Percentiles rank a stretch among this genome's conserved stretches.
Conservation (phyloP, 495 filamentous ascomycete species). For the Barbatosphaeria neglecta region DNA sequence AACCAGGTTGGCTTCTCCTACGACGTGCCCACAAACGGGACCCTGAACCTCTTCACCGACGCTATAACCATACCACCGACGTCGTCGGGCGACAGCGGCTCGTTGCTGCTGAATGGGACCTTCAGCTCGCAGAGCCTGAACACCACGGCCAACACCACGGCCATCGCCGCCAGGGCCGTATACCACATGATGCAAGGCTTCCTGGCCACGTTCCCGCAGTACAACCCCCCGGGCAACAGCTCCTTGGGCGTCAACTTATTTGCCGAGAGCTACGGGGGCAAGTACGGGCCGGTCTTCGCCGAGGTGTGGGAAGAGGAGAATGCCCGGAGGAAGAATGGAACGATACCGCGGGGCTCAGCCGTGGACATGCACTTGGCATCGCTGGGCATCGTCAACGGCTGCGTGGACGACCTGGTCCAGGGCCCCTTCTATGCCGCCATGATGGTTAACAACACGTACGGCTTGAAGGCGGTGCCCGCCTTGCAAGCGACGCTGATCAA, state of each 20-base stretch:
- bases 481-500: constrained; percentile 24
- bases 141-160: constrained; percentile 53
- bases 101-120: constrained; percentile 45
- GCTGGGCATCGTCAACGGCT: constrained; percentile 58
- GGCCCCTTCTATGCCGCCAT: constrained; percentile 53
- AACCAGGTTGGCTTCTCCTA: constrained; percentile 48
- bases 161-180: constrained; percentile 48
- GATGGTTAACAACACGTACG: constrained; percentile 67
- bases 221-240: constrained; percentile 34
- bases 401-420: constrained; percentile 63
- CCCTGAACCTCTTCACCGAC: constrained; percentile 26
- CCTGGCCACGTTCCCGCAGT: constrained; percentile 52
- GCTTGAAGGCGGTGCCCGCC: constrained; percentile 46
- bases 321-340: constrained; percentile 33
- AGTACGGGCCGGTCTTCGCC: constrained; percentile 52
- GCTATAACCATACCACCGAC: constrained; percentile 17
- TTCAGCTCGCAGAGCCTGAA: constrained; percentile 42
- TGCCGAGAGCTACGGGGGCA: constrained; percentile 53
- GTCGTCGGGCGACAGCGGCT: constrained; percentile 11
- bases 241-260: constrained; percentile 49
- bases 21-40: constrained; percentile 39
- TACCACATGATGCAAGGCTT: constrained; percentile 66
- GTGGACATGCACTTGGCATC: constrained; percentile 45
- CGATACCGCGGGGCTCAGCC: constrained; percentile 30
- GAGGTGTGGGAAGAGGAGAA: constrained; percentile 53